A percentile compares a stretch with the other conserved stretches of the same genome.
phyloP scores from a whole-genome alignment of 2,329 filamentous ascomycete species.

The Pleoardoris graminearum region DNA sequence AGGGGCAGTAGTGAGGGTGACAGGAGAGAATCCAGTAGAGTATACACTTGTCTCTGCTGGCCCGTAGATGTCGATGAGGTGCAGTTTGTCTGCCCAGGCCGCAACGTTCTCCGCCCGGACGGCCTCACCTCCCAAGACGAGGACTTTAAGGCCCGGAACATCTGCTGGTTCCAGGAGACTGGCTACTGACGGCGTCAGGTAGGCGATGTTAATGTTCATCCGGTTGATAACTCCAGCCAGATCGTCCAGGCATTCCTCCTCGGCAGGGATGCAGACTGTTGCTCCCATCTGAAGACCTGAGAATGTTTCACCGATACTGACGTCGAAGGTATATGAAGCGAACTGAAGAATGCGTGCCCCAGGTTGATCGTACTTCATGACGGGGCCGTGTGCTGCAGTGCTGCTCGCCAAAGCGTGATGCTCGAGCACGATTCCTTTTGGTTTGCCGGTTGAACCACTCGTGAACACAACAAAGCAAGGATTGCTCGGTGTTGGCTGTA shows the following conservation, averaged over 20 bases:
- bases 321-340: constrained; percentile 48
- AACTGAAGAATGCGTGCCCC: constrained; percentile 61
- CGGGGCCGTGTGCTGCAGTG: constrained; percentile 6
- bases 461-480: constrained; percentile 60
- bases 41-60: constrained; percentile 43
- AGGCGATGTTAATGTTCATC: neutral
- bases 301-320: constrained; percentile 50
- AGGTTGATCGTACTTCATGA: neutral
- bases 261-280: constrained; percentile 61
- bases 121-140: constrained; percentile 10
- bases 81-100: constrained; percentile 44
- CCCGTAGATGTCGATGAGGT: constrained; percentile 45
- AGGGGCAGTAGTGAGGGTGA: neutral
- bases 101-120: constrained; percentile 24
- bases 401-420: constrained; percentile 55
- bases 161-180: neutral
- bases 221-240: neutral
- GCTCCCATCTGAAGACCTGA: constrained; percentile 61
- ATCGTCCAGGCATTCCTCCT: constrained; percentile 27
- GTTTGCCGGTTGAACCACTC: constrained; percentile 46
- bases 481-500: neutral
- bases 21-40: neutral
- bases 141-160: neutral
- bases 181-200: neutral
- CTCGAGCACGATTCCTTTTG: constrained; percentile 63